Evolutionary conservation across 331 rosid species (phyloP), one percentile per base, ranked within the genome.

Genomic region (Malus hybrid): DNA sequence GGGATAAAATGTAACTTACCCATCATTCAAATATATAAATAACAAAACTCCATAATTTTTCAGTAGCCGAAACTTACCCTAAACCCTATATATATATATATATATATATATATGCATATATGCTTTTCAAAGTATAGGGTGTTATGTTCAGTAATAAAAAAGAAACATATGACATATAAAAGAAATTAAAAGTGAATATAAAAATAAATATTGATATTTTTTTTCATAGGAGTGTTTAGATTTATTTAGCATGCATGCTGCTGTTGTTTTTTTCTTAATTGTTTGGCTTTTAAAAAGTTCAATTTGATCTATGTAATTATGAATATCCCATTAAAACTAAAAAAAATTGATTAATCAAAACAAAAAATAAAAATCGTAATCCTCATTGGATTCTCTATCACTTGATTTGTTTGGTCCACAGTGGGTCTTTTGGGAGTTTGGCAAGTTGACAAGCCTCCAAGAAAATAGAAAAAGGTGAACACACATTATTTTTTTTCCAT

Each of bases 351-450:
- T 55, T n/a, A n/a, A 79, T 61, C 42, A 31, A 6, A 4, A 15
- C 2, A 65, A 65, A 36, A 28, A 65, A 32, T 65, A 65, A 27
- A 60, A 71, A 46, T 48, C 48, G 39, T 22, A 73, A 29, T 64
- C 77, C 56, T 67, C 82, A 77, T 83, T 77, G 84, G 80, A 80
- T 83, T 76, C 87, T 63, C 71, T 34, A 8, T 57, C 65, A 67
- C 75, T 69, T 62, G 77, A 76, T 76, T 70, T 71, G 68, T 52
- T 32, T 22, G 57, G 81, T 32, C 70, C 76, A 75, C 76, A 63
- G 28, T n/a, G 71, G 68, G 63, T 27, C 54, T 54, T 29, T 5
- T 20, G 48, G 42, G 64, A 56, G 33, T 36, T 10, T 63, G 48
- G 67, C 70, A 52, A 39, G 46, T 39, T 39, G 46, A 39, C 46